A percentile compares a stretch with the other conserved stretches of the same genome.
These are phyloP conservation scores for Taxillus chinensis DNA, from an alignment of 164 flowering plant genomes.

Conservation along the genomic window DNA sequence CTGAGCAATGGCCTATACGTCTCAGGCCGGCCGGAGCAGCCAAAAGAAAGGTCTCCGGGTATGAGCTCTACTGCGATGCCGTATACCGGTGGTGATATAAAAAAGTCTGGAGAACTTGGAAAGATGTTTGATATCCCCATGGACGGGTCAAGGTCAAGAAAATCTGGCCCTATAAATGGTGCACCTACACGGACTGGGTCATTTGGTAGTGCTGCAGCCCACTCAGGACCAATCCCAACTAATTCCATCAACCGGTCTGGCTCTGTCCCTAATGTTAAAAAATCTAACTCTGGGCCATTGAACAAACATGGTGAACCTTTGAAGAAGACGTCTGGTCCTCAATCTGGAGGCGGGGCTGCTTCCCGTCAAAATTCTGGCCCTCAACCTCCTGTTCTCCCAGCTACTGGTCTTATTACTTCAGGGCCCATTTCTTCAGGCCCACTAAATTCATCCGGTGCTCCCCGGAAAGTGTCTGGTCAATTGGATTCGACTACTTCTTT, in stretches of 20 bases:
- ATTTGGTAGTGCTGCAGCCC: slow-evolving; percentile 77
- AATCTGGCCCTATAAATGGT: slow-evolving; percentile 73
- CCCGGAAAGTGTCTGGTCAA: slow-evolving; percentile 74
- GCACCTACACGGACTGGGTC: slow-evolving; percentile 86
- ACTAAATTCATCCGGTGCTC: slow-evolving; percentile 80
- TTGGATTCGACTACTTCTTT: slow-evolving; percentile 57
- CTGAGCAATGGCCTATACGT: slow-evolving; percentile 90
- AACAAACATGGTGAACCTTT: slow-evolving; percentile 77
- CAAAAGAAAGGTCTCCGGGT: slow-evolving; percentile 77
- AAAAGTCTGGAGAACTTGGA: slow-evolving; percentile 93
- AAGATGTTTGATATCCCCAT: slow-evolving; percentile 91
- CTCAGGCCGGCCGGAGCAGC: slow-evolving; percentile 91
- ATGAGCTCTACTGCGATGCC: slow-evolving; percentile 89
- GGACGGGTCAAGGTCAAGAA: slow-evolving; percentile 78
- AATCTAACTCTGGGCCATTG: slow-evolving; percentile 91
- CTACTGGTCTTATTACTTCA: slow-evolving; percentile 91
- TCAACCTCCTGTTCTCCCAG: slow-evolving; percentile 66
- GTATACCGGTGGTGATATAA: slow-evolving; percentile 96
- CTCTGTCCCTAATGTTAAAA: slow-evolving; percentile 50
- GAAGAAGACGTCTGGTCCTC: slow-evolving; percentile 90
- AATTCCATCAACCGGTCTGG: slow-evolving; percentile 47
- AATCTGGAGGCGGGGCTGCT: slow-evolving; percentile 54
- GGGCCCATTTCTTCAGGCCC: slow-evolving; percentile 93
- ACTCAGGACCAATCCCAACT: slow-evolving; percentile 68
- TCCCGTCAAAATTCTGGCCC: slow-evolving; percentile 92